Conservation (phyloP, 2,329 filamentous ascomycete genomes). For the Colletotrichum orchidophilum region DNA sequence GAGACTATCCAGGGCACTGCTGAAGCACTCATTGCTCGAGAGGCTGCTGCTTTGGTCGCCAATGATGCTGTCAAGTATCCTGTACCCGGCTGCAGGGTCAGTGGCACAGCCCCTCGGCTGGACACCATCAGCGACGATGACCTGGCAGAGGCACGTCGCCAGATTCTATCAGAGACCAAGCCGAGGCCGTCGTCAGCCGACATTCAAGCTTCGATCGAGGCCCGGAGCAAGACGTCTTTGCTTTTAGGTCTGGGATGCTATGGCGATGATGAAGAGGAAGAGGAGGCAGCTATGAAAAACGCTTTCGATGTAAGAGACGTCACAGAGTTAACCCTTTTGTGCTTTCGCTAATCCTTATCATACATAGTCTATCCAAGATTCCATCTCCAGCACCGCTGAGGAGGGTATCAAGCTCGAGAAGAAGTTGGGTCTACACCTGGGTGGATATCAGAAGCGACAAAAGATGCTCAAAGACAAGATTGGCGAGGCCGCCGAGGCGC, state of each 20-base stretch:
- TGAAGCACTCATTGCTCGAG: conserved; percentile 76
- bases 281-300: conserved; percentile 68
- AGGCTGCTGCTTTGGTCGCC: conserved; percentile 82
- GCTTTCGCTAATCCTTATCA: background rate
- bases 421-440: conserved; percentile 86
- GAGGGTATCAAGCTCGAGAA: conserved; percentile 90
- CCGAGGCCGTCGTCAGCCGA: conserved; percentile 57
- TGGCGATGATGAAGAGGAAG: conserved; percentile 77
- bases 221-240: conserved; percentile 62
- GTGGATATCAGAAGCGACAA: conserved; percentile 88
- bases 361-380: conserved; percentile 72
- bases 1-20: conserved; percentile 69
- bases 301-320: conserved; percentile 75
- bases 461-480: conserved; percentile 85
- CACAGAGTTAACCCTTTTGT: background rate
- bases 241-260: conserved; percentile 86
- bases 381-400: conserved; percentile 78
- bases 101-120: conserved; percentile 68
- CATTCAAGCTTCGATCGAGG: conserved; percentile 64
- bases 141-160: conserved; percentile 78
- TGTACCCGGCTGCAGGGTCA: conserved; percentile 72
- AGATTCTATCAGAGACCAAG: conserved; percentile 77
- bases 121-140: conserved; percentile 74
- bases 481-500: conserved; percentile 74
- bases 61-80: conserved; percentile 83